A percentile compares a stretch with the other conserved stretches of the same genome.
phyloP scores from a whole-genome alignment of 1,139 yeast genomes.

The Suhomyces coccinellae region DNA sequence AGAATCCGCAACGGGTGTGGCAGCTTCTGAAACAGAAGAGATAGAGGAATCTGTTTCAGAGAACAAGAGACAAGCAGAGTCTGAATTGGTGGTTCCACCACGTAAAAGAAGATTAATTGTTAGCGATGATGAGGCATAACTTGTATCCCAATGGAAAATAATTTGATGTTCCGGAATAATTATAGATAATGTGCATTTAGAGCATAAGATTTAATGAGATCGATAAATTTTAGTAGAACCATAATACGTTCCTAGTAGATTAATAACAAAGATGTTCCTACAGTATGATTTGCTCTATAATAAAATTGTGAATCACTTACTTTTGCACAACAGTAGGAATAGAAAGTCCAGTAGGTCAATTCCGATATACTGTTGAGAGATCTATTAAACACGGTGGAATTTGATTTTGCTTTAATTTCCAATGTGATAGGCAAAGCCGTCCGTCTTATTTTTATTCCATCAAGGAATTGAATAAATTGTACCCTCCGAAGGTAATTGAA shows the following conservation, averaged over 20 bases:
- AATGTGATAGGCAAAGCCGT: neutral
- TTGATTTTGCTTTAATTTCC: too few species aligned
- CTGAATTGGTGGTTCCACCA: slow-evolving; percentile 5
- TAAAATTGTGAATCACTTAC: too few species aligned
- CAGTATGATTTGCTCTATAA: too few species aligned
- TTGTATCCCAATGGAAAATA: neutral
- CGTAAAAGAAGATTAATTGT: slow-evolving; percentile 19
- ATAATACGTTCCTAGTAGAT: too few species aligned
- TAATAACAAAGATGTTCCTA: too few species aligned
- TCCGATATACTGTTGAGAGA: too few species aligned
- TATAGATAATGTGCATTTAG: neutral
- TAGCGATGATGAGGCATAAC: slow-evolving; percentile 31
- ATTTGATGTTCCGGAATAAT: neutral
- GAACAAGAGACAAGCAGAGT: slow-evolving; percentile 1
- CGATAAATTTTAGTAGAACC: too few species aligned
- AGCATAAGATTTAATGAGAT: too few species aligned
- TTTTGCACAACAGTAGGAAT: too few species aligned
- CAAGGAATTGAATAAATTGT: neutral
- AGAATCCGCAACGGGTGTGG: neutral
- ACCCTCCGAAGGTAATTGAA: too few species aligned
- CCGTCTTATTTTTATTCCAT: neutral
- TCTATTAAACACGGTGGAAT: too few species aligned
- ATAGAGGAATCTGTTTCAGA: neutral
- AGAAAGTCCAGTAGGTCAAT: too few species aligned
- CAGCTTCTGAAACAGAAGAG: slow-evolving; percentile 12